These are phyloP conservation scores for Eucalyptus victrix DNA, from an alignment of 345 rosid genomes.

Conservation along the genomic window DNA sequence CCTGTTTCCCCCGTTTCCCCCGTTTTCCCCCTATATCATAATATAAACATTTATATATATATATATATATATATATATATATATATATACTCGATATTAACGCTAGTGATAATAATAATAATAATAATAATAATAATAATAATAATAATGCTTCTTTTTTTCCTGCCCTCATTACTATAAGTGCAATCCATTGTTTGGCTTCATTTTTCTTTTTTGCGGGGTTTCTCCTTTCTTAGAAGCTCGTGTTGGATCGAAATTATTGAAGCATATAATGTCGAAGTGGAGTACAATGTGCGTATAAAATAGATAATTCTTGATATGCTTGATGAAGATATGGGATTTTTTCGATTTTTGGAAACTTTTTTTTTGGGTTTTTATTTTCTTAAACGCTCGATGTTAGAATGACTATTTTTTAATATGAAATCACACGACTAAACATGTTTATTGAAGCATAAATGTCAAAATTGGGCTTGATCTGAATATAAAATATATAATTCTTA, in stretches of 20 bases:
- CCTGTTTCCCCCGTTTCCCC: background rate
- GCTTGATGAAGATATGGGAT: no score
- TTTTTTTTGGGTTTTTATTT: background rate
- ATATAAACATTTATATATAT: no score
- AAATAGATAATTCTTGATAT: background rate
- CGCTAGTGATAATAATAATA: background rate
- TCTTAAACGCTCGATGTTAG: background rate
- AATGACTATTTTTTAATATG: background rate
- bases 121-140: no score
- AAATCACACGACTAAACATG: background rate
- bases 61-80: no score
- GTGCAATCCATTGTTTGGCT: background rate
- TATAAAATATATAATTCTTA: background rate
- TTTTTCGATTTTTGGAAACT: no score
- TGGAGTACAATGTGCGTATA: background rate
- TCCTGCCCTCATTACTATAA: background rate
- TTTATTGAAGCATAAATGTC: background rate
- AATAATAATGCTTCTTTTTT: no score
- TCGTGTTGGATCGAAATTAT: background rate
- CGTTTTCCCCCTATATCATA: background rate
- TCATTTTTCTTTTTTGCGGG: background rate
- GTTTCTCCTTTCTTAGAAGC: background rate
- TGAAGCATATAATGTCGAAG: background rate
- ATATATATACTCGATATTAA: background rate
- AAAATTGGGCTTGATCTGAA: rapidly evolving